phyloP scores from a whole-genome alignment of 2,329 filamentous ascomycete species.

The Pseudocercospora eumusae region DNA sequence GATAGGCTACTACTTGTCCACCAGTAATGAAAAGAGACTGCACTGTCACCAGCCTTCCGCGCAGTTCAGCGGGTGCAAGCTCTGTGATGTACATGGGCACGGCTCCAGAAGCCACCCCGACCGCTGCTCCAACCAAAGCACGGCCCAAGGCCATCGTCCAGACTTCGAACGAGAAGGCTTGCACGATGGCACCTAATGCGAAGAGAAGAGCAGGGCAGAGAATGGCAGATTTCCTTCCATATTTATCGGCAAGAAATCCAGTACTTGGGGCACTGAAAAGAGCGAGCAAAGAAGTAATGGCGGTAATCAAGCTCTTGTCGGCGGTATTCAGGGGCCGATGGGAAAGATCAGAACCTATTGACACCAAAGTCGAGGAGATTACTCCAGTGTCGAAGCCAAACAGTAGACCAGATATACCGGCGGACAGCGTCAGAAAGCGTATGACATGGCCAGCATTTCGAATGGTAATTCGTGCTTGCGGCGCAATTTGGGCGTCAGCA shows the following conservation, averaged over 20 bases:
- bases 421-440: constrained; percentile 59
- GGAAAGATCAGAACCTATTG: constrained; percentile 57
- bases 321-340: constrained; percentile 50
- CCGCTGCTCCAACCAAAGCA: constrained; percentile 68
- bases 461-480: constrained; percentile 25
- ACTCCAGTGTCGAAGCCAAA: constrained; percentile 67
- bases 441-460: constrained; percentile 43
- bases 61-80: constrained; percentile 44
- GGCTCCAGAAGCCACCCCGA: constrained; percentile 75
- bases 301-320: constrained; percentile 62
- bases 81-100: constrained; percentile 63
- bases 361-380: constrained; percentile 62
- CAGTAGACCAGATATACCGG: constrained; percentile 59
- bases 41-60: constrained; percentile 79
- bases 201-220: constrained; percentile 66
- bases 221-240: constrained; percentile 52
- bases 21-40: constrained; percentile 81
- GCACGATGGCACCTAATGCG: constrained; percentile 64
- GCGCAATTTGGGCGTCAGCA: neutral
- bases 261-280: constrained; percentile 51
- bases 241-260: constrained; percentile 50
- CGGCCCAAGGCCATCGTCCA: constrained; percentile 66
- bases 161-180: constrained; percentile 62
- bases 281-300: constrained; percentile 59
- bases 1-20: constrained; percentile 85